phyloP scores from a whole-genome alignment of 2,329 filamentous ascomycete genomes.

The Lecanoromycetidae sp. region DNA sequence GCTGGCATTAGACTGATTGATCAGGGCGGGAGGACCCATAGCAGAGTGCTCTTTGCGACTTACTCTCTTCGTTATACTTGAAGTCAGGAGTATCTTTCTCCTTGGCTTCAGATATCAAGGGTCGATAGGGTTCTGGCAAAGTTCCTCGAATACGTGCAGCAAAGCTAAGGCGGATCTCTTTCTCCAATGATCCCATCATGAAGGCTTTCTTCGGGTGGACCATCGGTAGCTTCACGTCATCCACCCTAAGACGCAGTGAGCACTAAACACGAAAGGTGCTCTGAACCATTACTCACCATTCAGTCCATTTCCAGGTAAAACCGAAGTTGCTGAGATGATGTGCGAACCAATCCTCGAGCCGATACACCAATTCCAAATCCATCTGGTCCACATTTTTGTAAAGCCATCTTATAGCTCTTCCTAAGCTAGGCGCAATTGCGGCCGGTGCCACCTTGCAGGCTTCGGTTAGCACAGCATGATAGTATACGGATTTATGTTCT shows the following conservation, averaged over 20 bases:
- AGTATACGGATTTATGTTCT: constrained; percentile 92
- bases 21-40: constrained; percentile 6
- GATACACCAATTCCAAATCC: constrained; percentile 73
- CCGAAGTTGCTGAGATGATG: constrained; percentile 98
- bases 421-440: constrained; percentile 88
- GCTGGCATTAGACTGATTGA: too few relatives aligned
- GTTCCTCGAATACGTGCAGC: constrained; percentile 93
- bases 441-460: constrained; percentile 91
- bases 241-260: constrained; percentile 42
- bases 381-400: constrained; percentile 72
- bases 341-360: constrained; percentile 95
- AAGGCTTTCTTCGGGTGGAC: constrained; percentile 87
- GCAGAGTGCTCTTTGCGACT: constrained; percentile 25
- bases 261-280: background rate
- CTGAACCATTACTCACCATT: constrained; percentile 51
- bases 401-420: constrained; percentile 80
- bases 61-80: constrained; percentile 70
- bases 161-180: constrained; percentile 93
- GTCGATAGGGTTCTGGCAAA: constrained; percentile 69
- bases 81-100: constrained; percentile 95
- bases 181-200: constrained; percentile 79
- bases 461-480: constrained; percentile 88
- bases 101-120: constrained; percentile 70
- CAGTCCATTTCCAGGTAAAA: constrained; percentile 98
- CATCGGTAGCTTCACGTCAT: constrained; percentile 65